A percentile compares a stretch with the other conserved stretches of the same genome.
These are phyloP conservation scores for Trichoderma oligosporum DNA, from an alignment of 2,329 filamentous ascomycete genomes.

Conservation along the genomic window DNA sequence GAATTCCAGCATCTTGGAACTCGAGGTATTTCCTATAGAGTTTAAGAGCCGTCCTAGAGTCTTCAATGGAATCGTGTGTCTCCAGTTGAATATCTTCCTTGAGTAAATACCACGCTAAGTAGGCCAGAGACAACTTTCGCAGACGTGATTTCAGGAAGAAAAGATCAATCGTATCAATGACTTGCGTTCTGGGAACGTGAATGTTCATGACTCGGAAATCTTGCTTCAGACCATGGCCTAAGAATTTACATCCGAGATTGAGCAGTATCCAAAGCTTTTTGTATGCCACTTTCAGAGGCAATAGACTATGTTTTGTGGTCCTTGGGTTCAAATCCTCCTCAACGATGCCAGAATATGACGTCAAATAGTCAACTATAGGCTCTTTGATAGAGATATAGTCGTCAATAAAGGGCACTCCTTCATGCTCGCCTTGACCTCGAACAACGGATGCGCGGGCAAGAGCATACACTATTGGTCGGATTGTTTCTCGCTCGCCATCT, in stretches of 20 bases:
- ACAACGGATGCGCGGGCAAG: constrained; percentile 91
- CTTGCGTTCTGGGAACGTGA: constrained; percentile 82
- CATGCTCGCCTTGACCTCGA: constrained; percentile 70
- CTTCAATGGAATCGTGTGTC: constrained; percentile 92
- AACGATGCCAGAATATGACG: constrained; percentile 87
- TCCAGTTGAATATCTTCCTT: constrained; percentile 92
- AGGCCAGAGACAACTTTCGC: constrained; percentile 85
- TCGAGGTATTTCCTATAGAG: constrained; percentile 87
- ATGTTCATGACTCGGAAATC: constrained; percentile 99
- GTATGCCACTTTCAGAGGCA: constrained; percentile 86
- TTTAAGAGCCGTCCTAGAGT: constrained; percentile 84
- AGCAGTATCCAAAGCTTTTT: constrained; percentile 97
- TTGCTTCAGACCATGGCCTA: constrained; percentile 88
- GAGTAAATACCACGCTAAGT: constrained; percentile 85
- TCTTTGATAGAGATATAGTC: constrained; percentile 94
- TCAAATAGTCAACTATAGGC: constrained; percentile 91
- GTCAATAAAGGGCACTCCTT: constrained; percentile 88
- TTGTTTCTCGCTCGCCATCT: constrained; percentile 86
- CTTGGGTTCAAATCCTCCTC: constrained; percentile 77
- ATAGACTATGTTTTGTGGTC: constrained; percentile 74
- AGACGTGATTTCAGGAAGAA: constrained; percentile 79
- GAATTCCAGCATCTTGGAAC: constrained; percentile 78
- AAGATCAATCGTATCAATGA: constrained; percentile 89
- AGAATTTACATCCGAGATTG: constrained; percentile 88
- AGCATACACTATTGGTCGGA: constrained; percentile 84